Conservation (phyloP, 495 filamentous ascomycete genomes). For the Neurospora intermedia region DNA sequence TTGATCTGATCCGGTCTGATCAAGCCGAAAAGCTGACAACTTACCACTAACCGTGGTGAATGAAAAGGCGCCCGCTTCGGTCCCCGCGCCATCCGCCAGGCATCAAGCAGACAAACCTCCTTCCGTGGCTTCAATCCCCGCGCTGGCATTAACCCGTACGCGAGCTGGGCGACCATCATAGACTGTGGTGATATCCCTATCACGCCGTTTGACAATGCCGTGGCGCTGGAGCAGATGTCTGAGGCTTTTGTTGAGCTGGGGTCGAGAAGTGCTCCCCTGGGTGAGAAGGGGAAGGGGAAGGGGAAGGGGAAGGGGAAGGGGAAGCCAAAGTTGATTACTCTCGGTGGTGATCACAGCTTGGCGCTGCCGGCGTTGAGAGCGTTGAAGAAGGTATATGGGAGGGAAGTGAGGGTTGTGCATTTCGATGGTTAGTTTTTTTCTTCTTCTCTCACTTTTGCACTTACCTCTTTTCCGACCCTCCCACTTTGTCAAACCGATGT, state of each 20-base stretch:
- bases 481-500: neutral
- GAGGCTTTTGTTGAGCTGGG: conserved; percentile 51
- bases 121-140: conserved; percentile 70
- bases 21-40: neutral
- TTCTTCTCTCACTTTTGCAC: conserved; percentile 9
- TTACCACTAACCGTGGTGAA: too few species aligned
- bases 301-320: neutral
- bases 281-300: too few species aligned
- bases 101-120: conserved; percentile 59
- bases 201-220: conserved; percentile 64
- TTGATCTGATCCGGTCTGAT: neutral
- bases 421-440: conserved; percentile 47
- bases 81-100: conserved; percentile 70
- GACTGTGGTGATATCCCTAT: conserved; percentile 83
- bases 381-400: conserved; percentile 56
- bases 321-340: conserved; percentile 59
- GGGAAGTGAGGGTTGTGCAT: conserved; percentile 67
- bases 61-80: conserved; percentile 62
- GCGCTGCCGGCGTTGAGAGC: conserved; percentile 67
- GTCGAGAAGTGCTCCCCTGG: conserved; percentile 11
- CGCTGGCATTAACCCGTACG: conserved; percentile 67
- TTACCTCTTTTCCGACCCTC: neutral
- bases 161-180: conserved; percentile 59
- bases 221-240: conserved; percentile 69
- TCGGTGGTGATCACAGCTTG: conserved; percentile 76